phyloP scores from a whole-genome alignment of 2,329 filamentous ascomycete species.

The Aspergillus sp. region DNA sequence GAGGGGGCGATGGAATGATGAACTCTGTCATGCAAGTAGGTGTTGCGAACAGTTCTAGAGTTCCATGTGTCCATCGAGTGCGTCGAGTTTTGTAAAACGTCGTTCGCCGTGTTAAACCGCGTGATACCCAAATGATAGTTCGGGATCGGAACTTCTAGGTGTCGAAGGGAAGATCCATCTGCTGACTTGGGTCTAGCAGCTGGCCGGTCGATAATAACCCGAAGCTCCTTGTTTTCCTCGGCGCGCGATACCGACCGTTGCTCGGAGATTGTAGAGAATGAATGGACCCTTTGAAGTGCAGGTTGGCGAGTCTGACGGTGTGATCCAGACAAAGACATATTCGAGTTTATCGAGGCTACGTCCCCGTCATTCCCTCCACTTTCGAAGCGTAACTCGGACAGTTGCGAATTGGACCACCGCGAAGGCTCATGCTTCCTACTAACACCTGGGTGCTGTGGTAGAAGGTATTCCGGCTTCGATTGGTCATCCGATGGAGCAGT shows the following conservation, averaged over 20 bases:
- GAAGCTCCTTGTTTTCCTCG: constrained; percentile 66
- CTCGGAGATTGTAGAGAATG: constrained; percentile 75
- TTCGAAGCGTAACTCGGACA: constrained; percentile 38
- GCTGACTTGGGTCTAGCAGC: constrained; percentile 64
- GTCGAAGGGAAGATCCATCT: constrained; percentile 57
- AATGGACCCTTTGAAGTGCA: constrained; percentile 64
- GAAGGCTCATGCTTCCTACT: constrained; percentile 30
- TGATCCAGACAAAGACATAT: constrained; percentile 22
- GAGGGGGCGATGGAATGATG: constrained; percentile 38
- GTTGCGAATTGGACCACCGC: constrained; percentile 43
- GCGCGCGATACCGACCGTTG: constrained; percentile 42
- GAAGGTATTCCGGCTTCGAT: constrained; percentile 58
- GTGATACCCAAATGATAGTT: constrained; percentile 81
- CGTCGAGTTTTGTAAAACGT: constrained; percentile 76
- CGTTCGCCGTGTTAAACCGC: constrained; percentile 75
- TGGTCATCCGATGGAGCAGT: constrained; percentile 54
- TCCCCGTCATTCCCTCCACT: constrained; percentile 26
- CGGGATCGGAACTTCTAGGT: constrained; percentile 75
- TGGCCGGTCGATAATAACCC: constrained; percentile 76
- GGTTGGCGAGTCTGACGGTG: constrained; percentile 20
- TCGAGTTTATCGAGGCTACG: constrained; percentile 22
- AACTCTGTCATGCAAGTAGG: constrained; percentile 26
- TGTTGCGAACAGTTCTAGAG: constrained; percentile 23
- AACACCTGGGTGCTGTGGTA: constrained; percentile 31
- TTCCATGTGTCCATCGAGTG: constrained; percentile 53